Base-by-base conservation (phyloP, 2,329 filamentous ascomycete genomes). In the Verticillium nonalfalfae region DNA sequence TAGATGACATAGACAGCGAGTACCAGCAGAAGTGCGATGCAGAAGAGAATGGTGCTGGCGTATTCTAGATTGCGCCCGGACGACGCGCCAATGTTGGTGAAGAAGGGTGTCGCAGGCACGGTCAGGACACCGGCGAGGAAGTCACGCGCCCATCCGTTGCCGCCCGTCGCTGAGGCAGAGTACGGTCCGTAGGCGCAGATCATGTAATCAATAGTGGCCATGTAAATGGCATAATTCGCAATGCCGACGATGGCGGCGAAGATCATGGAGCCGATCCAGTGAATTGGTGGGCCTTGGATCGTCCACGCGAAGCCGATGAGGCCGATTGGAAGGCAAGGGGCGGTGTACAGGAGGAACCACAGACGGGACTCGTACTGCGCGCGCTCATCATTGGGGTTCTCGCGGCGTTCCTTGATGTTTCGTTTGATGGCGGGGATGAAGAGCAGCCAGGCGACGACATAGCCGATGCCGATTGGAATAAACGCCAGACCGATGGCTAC, bases 171-270 rank as follows among this genome's bases (percentile, higher is more conserved):
- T 0, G 88, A 90, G 1, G 89, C 89, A 2, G 88, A 85, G 71
- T 90, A 91, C 0, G 85, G 85, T 0, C 89, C 90, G 68, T 91
- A 91, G 0, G 88, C 86, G 62, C 86, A 87, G 39, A 91, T 84
- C 84, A 91, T 90, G 75, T 92, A 92, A 72, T 92, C 87, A 65
- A 91, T 89, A 1, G 88, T 90, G 1, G 88, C 86, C 85, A 90
- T 90, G 75, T 91, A 91, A 62, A 90, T 90, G 38, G 83, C 78
- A 45, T 89, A 90, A 68, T 92, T 92, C 60, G 89, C 89, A 59
- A 92, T 87, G 26, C 88, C 90, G 58, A 92, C 86, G 55, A 90
- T 76, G 15, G 79, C 80, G 1, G 82, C 80, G 65, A 88, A 90
- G 56, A 90, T 75, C 76, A 88, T 83, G 2, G 86, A 85, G 0